Percentiles rank a stretch among this genome's conserved stretches.
Evolutionary conservation across 1,284 basidiomycete species (phyloP).

Genomic region (Austropuccinia psidii): DNA sequence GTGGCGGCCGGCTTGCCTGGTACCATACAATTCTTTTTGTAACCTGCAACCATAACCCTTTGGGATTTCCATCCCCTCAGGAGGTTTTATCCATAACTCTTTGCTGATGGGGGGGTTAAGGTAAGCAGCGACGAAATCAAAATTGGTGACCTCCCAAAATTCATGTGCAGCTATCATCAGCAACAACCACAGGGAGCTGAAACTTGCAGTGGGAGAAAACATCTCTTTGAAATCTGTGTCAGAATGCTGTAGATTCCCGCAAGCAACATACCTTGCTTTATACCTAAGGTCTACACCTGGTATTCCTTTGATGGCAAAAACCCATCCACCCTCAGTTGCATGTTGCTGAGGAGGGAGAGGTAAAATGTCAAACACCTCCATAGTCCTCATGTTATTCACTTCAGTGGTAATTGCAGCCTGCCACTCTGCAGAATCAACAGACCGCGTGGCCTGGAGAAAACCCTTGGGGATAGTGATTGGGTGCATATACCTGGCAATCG

Average conservation of each 20-base stretch:
- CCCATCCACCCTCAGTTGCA: background rate
- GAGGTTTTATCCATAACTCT: background rate
- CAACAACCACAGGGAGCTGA: background rate
- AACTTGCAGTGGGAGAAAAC: slow-evolving; percentile 17
- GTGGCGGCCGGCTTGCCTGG: background rate
- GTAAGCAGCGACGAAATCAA: slow-evolving; percentile 20
- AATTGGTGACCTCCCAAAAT: background rate
- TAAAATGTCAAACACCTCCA: background rate
- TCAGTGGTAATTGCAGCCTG: background rate
- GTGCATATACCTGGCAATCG: background rate
- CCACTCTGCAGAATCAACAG: background rate
- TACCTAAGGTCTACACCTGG: background rate
- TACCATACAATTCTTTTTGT: slow-evolving; percentile 9
- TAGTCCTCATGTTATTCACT: background rate
- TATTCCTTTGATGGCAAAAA: background rate
- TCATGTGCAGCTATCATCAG: background rate
- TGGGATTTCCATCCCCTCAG: background rate
- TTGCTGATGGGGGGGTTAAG: background rate
- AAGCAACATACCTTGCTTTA: background rate
- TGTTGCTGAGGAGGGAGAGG: background rate
- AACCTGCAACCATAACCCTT: background rate
- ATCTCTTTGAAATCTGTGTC: background rate
- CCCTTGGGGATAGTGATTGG: background rate
- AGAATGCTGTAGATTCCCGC: background rate
- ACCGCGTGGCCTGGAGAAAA: background rate